Percentiles rank a stretch among this genome's conserved stretches.
These are phyloP conservation scores for Oryza nivara DNA, from an alignment of 176 grass and related monocot species.

Conservation along the genomic window DNA sequence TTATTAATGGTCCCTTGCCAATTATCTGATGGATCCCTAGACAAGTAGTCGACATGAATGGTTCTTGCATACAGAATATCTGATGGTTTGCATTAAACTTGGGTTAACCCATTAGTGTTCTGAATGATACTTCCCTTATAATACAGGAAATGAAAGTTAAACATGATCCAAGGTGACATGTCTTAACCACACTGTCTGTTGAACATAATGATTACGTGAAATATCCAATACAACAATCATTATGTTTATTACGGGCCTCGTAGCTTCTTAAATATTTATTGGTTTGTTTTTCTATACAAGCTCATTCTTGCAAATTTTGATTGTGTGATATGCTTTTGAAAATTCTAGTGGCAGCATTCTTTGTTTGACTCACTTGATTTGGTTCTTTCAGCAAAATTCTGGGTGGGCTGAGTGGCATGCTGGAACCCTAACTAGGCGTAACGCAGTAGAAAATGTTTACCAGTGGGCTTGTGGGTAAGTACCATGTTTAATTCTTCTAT, in stretches of 20 bases:
- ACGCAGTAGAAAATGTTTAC: slow-evolving; percentile 88
- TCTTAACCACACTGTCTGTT: neutral
- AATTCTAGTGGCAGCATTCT: neutral
- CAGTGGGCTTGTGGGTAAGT: slow-evolving; percentile 97
- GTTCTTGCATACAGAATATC: slow-evolving; percentile 12
- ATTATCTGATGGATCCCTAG: neutral
- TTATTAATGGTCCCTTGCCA: neutral
- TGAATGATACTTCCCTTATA: neutral
- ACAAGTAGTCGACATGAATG: neutral
- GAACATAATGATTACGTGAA: neutral
- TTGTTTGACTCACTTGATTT: slow-evolving; percentile 28
- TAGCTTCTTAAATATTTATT: neutral
- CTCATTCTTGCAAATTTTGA: neutral
- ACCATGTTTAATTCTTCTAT: neutral
- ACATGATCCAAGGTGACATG: slow-evolving; percentile 1
- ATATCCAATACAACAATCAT: neutral
- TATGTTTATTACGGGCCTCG: neutral
- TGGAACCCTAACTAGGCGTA: slow-evolving; percentile 69
- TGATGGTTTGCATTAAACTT: slow-evolving; percentile 21
- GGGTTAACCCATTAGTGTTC: slow-evolving; percentile 4
- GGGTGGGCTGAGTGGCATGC: slow-evolving; percentile 81
- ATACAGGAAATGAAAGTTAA: slow-evolving; percentile 22
- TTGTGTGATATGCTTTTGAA: slow-evolving; percentile 8
- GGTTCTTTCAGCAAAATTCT: slow-evolving; percentile 71
- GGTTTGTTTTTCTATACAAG: neutral